A percentile compares a stretch with the other conserved stretches of the same genome.
Conservation (phyloP, 1,284 basidiomycete genomes). For the Ceratobasidium sp. region DNA sequence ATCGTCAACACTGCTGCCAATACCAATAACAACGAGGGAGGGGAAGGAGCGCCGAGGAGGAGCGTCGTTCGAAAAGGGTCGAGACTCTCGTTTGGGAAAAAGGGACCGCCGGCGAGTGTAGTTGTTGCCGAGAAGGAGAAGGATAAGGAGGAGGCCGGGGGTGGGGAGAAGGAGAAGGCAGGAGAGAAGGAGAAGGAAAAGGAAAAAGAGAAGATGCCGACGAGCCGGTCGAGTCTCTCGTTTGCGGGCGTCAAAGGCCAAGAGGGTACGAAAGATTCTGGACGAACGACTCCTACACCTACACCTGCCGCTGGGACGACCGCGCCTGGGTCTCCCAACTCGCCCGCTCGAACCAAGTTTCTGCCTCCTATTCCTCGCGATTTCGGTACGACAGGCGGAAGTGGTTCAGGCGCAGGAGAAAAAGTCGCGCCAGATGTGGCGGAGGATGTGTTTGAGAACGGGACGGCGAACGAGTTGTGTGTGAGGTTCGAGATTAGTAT, state of each 20-base stretch:
- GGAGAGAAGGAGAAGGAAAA: constrained; percentile 56
- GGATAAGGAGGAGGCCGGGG: constrained; percentile 60
- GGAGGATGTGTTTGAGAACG: constrained; percentile 78
- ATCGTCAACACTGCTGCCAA: constrained; percentile 59
- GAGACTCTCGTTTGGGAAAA: constrained; percentile 76
- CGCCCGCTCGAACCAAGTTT: constrained; percentile 62
- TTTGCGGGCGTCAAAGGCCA: constrained; percentile 25
- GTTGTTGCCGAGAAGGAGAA: constrained; percentile 53
- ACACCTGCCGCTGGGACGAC: not conserved
- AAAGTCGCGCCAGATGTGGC: constrained; percentile 73
- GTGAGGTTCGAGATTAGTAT: constrained; percentile 96
- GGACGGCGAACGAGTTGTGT: constrained; percentile 79
- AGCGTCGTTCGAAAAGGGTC: constrained; percentile 80
- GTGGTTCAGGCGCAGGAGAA: constrained; percentile 59
- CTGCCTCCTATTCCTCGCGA: constrained; percentile 81
- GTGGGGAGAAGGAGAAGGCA: constrained; percentile 15
- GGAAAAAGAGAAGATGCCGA: constrained; percentile 54
- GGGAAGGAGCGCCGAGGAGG: constrained; percentile 58
- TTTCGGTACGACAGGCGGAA: constrained; percentile 58
- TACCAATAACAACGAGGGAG: not conserved
- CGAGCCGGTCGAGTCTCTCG: constrained; percentile 38
- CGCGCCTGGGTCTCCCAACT: not conserved
- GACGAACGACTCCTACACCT: constrained; percentile 55
- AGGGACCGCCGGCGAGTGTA: constrained; percentile 60
- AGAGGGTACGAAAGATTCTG: constrained; percentile 4